phyloP scores from a whole-genome alignment of 108 stramenopile species.

The Conticribra guillardii region DNA sequence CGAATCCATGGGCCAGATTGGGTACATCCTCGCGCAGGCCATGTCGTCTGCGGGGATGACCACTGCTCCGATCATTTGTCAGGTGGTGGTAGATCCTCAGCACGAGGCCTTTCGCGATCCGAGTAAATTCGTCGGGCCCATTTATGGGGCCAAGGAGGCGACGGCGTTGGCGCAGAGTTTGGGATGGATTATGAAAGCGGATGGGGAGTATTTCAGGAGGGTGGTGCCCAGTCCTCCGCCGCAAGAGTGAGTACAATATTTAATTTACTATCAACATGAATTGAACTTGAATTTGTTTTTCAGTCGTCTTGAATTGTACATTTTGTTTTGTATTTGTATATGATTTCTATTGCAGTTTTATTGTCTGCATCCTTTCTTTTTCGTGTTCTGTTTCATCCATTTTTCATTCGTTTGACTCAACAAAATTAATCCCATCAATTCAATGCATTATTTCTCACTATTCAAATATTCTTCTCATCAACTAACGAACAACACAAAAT shows the following conservation, averaged over 20 bases:
- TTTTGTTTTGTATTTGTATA: too few relatives aligned
- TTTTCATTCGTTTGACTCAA: too few relatives aligned
- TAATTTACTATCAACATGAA: background rate
- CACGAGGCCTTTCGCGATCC: slow-evolving; percentile 78
- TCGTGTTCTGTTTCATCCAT: too few relatives aligned
- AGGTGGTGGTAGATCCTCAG: slow-evolving; percentile 75
- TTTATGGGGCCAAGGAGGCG: slow-evolving; percentile 85
- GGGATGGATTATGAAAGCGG: slow-evolving; percentile 82
- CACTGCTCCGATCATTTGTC: slow-evolving; percentile 73
- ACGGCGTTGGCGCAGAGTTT: slow-evolving; percentile 73
- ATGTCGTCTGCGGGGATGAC: slow-evolving; percentile 56
- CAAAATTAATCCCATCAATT: too few relatives aligned
- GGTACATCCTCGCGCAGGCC: slow-evolving; percentile 81
- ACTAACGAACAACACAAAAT: too few relatives aligned
- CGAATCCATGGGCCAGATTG: slow-evolving; percentile 86
- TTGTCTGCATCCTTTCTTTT: too few relatives aligned
- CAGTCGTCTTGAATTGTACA: too few relatives aligned
- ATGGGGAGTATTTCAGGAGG: slow-evolving; percentile 85
- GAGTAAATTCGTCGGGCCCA: slow-evolving; percentile 80
- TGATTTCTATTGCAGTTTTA: too few relatives aligned
- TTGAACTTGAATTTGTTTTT: background rate
- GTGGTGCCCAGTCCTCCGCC: slow-evolving; percentile 83
- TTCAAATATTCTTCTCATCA: too few relatives aligned
- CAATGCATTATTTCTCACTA: too few relatives aligned
- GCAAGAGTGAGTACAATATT: slow-evolving; percentile 48